Percentiles rank a stretch among this genome's conserved stretches.
Evolutionary conservation across 768 basidiomycete genomes (phyloP).

Genomic region (Amanita muscaria): DNA sequence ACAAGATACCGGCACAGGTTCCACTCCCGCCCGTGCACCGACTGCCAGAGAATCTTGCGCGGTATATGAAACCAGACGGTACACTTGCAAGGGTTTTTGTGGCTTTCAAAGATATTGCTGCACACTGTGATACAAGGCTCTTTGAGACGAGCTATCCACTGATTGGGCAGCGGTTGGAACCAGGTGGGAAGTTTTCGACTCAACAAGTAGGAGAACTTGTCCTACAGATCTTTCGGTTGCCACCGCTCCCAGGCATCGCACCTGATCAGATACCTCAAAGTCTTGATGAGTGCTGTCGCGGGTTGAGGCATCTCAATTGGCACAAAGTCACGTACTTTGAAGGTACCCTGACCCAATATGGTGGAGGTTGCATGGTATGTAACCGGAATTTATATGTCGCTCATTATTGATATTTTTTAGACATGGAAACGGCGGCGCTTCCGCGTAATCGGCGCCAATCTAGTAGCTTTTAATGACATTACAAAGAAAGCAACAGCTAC

Average conservation of each 20-base stretch:
- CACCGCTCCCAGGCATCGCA: slow-evolving; percentile 76
- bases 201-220: slow-evolving; percentile 81
- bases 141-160: slow-evolving; percentile 79
- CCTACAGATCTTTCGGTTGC: slow-evolving; percentile 84
- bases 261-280: slow-evolving; percentile 80
- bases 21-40: slow-evolving; percentile 31
- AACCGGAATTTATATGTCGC: not conserved
- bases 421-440: slow-evolving; percentile 78
- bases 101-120: slow-evolving; percentile 79
- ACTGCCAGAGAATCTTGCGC: slow-evolving; percentile 67
- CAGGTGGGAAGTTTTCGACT: slow-evolving; percentile 48
- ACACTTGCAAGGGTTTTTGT: slow-evolving; percentile 84
- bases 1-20: slow-evolving; percentile 34
- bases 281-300: slow-evolving; percentile 85
- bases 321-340: slow-evolving; percentile 93
- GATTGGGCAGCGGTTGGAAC: slow-evolving; percentile 63
- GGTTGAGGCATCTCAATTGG: slow-evolving; percentile 85
- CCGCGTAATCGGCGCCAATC: slow-evolving; percentile 75
- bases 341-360: slow-evolving; percentile 85
- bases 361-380: slow-evolving; percentile 86
- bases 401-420: slow-evolving; percentile 27
- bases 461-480: slow-evolving; percentile 88
- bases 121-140: slow-evolving; percentile 74
- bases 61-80: slow-evolving; percentile 79
- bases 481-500: slow-evolving; percentile 85